Evolutionary conservation across 306 rosid species (phyloP), one percentile per base, ranked within the genome.

Genomic region (Prunus armeniaca): DNA sequence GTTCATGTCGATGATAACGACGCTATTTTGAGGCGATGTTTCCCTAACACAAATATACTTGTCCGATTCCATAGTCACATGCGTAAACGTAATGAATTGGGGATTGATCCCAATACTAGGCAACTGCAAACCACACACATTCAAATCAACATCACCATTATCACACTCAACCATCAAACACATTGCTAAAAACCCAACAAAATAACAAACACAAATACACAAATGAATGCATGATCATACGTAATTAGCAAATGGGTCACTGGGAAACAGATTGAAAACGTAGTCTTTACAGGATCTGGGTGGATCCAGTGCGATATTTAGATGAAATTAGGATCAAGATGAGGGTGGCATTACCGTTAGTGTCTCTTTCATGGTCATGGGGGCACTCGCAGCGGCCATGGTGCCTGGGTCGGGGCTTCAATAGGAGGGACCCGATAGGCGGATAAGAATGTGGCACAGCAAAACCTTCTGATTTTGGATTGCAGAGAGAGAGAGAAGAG

Each of bases 1-100:
- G 76, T 27, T 83, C 97, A 91, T 87, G 51, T 91, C 97, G 60
- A 91, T 72, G 69, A 89, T 91, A 30, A 91, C 97, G 30, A 89
- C 84, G 66, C 94, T 91, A 62, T 86, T 91, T 74, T 86, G 90
- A 15, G 97, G 94, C 57, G 89, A 72, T 15, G 97, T 91, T 78
- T 91, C 97, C 69, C 97, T 80, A n/a, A 91, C 89, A 73, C 97
- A 91, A 1, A 91, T 91, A 75, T 83, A 91, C 82, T 86, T 89
- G 19, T 91, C 97, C 78, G 97, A 91, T 79, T 91, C 97, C 97
- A 91, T 91, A 7, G 97, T 91, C 60, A 91, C 97, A 71, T 91
- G 86, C 72, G 89, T 91, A 54, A 91, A 91, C 9, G 94, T 91
- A 46, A 91, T 88, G 83, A 87, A 91, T 67, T 91, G 97, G 41